Conservation (phyloP, 495 filamentous ascomycete genomes). For the Penicillium samsonianum region DNA sequence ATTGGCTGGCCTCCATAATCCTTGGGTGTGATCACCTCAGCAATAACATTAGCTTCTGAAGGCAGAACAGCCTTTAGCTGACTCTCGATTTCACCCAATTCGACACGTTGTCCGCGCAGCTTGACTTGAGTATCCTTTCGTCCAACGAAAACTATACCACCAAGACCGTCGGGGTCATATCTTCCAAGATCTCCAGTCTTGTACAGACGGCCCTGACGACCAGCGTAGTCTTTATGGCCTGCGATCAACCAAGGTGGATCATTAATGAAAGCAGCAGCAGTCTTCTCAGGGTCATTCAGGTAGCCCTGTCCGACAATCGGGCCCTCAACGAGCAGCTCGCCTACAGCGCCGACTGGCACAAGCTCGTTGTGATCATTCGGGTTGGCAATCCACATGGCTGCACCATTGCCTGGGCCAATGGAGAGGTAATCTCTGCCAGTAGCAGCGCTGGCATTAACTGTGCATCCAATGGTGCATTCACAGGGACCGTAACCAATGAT, state of each 20-base stretch:
- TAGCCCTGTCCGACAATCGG: slow-evolving; percentile 55
- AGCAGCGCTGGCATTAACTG: slow-evolving; percentile 45
- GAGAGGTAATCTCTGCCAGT: slow-evolving; percentile 41
- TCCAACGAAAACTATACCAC: slow-evolving; percentile 57
- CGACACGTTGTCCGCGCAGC: slow-evolving; percentile 61
- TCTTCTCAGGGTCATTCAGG: slow-evolving; percentile 49
- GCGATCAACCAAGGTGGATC: slow-evolving; percentile 49
- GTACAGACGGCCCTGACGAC: slow-evolving; percentile 44
- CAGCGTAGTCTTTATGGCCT: slow-evolving; percentile 37
- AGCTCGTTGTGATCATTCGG: slow-evolving; percentile 46
- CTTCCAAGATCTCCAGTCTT: slow-evolving; percentile 56
- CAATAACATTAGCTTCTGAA: slow-evolving; percentile 35
- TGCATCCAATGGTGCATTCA: slow-evolving; percentile 51
- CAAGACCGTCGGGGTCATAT: slow-evolving; percentile 54
- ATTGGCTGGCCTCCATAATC: slow-evolving; percentile 33
- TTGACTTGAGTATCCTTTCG: slow-evolving; percentile 66
- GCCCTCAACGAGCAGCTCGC: slow-evolving; percentile 58
- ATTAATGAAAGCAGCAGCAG: slow-evolving; percentile 47
- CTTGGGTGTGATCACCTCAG: slow-evolving; percentile 41
- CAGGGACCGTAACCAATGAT: slow-evolving; percentile 55
- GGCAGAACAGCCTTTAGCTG: slow-evolving; percentile 37
- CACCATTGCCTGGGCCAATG: slow-evolving; percentile 42
- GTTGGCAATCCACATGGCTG: slow-evolving; percentile 51
- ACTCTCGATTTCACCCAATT: slow-evolving; percentile 57
- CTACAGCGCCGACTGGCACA: slow-evolving; percentile 52